Evolutionary conservation across 179 eudicot genomes (phyloP).

Genomic region (Vitellaria paradoxa): DNA sequence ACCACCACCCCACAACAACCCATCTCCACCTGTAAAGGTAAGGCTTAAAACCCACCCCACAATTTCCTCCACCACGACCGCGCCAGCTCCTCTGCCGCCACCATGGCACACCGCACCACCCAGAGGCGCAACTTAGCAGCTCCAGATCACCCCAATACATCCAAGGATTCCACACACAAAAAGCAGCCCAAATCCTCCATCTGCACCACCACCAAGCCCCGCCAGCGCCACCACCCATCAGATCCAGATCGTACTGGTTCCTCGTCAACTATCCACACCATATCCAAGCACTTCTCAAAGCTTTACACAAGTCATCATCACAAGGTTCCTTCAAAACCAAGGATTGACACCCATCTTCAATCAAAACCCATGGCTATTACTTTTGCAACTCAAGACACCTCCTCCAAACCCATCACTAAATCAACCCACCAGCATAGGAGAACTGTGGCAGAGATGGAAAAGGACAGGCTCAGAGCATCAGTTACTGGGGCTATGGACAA

Average conservation of each 20-base stretch:
- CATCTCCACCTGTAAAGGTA: background rate
- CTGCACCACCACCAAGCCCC: conserved; percentile 26
- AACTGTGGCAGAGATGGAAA: conserved; percentile 15
- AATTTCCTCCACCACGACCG: conserved; percentile 5
- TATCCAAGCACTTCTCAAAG: conserved; percentile 57
- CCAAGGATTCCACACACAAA: conserved; percentile 45
- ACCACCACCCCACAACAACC: background rate
- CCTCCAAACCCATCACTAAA: conserved; percentile 29
- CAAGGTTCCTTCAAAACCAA: conserved; percentile 31
- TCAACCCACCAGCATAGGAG: conserved; percentile 23
- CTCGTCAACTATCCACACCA: conserved; percentile 42
- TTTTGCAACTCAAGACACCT: conserved; percentile 35
- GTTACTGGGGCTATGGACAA: conserved; percentile 10
- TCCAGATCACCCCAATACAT: conserved; percentile 22
- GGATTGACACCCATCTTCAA: conserved; percentile 27
- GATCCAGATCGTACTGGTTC: conserved; percentile 24
- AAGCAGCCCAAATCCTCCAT: conserved; percentile 31
- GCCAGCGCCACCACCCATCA: conserved; percentile 10
- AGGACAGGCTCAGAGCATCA: conserved; percentile 14
- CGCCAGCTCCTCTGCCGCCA: conserved; percentile 9
- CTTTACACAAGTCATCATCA: conserved; percentile 30
- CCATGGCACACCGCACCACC: conserved; percentile 37
- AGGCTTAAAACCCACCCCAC: conserved; percentile 11
- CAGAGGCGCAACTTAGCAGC: conserved; percentile 49
- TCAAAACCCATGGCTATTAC: conserved; percentile 30